Evolutionary conservation across 2,329 filamentous ascomycete genomes (phyloP).

Genomic region (Ophiocordyceps australis): DNA sequence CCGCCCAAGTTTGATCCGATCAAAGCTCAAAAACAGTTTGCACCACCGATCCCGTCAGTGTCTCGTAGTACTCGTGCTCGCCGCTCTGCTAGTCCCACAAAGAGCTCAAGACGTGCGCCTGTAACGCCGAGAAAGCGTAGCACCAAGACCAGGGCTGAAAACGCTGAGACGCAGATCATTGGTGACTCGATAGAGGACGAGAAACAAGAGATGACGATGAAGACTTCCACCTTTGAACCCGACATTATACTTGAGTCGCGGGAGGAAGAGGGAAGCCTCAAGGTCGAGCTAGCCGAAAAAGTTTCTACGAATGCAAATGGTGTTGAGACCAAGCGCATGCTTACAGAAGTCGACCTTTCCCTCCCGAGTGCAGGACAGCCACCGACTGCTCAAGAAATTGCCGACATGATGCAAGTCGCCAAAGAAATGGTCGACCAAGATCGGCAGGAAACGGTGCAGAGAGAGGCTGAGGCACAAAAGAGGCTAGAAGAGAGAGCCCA

Average conservation of each 20-base stretch:
- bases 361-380: constrained; percentile 38
- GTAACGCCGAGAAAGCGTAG: constrained; percentile 37
- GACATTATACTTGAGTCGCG: constrained; percentile 28
- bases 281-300: constrained; percentile 51
- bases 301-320: constrained; percentile 34
- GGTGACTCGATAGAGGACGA: constrained; percentile 12
- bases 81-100: constrained; percentile 39
- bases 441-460: too few species aligned
- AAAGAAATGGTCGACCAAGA: constrained; percentile 71
- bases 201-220: constrained; percentile 18
- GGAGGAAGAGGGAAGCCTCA: constrained; percentile 42
- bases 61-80: constrained; percentile 29
- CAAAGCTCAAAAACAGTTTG: constrained; percentile 20
- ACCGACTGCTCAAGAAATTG: constrained; percentile 58
- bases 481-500: constrained; percentile 21
- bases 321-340: constrained; percentile 50
- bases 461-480: too few species aligned
- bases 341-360: constrained; percentile 61
- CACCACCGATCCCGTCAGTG: constrained; percentile 28
- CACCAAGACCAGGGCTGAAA: constrained; percentile 22
- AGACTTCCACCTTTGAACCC: constrained; percentile 30
- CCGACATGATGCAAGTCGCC: constrained; percentile 71
- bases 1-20: constrained; percentile 62
- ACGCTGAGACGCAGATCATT: constrained; percentile 13
- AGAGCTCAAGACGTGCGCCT: constrained; percentile 24